Conservation (phyloP, 331 rosid species). For the Pyracantha coccinea region DNA sequence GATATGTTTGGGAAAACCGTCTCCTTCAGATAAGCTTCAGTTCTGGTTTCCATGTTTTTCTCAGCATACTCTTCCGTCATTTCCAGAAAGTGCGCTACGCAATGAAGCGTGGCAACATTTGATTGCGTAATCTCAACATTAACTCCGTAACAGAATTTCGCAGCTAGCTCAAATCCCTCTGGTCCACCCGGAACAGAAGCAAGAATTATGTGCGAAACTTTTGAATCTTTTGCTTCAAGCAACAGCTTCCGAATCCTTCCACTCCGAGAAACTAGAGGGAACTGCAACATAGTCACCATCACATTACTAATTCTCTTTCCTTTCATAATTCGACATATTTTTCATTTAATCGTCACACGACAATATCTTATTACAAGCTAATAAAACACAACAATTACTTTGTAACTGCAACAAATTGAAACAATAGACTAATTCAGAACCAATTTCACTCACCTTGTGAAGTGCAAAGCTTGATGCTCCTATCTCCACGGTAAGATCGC, state of each 20-base stretch:
- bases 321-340: neutral
- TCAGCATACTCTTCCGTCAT: constrained; percentile 92
- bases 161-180: constrained; percentile 86
- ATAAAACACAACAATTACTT: neutral
- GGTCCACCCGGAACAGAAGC: constrained; percentile 70
- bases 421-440: neutral
- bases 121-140: constrained; percentile 60
- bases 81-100: constrained; percentile 65
- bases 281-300: constrained; percentile 37
- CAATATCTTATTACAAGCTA: neutral
- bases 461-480: constrained; percentile 82
- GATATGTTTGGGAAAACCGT: constrained; percentile 60
- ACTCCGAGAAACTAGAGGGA: constrained; percentile 80
- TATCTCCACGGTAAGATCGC: constrained; percentile 75
- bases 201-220: constrained; percentile 50
- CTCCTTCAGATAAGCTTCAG: constrained; percentile 69
- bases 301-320: constrained; percentile 6
- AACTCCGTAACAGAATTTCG: constrained; percentile 88
- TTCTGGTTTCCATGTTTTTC: constrained; percentile 54
- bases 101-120: constrained; percentile 69
- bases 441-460: constrained; percentile 61
- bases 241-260: constrained; percentile 76
- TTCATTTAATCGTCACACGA: neutral
- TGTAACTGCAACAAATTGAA: neutral
- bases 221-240: constrained; percentile 74